Base-by-base conservation (phyloP, 495 filamentous ascomycete species). In the Niebla homalea region DNA sequence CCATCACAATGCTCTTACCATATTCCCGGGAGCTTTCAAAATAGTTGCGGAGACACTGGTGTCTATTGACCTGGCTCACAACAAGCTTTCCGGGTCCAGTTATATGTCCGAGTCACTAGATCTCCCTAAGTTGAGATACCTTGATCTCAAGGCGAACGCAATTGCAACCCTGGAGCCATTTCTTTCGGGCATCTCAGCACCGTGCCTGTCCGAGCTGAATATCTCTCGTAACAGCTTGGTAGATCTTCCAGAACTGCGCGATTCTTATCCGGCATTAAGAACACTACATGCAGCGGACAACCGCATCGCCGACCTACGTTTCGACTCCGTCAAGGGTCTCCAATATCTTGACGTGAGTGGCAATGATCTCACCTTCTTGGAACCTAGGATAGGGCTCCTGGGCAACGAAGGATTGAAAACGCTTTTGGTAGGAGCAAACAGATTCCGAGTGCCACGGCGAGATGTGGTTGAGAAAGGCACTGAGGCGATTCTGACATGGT, bases 381-480 rank as follows among this genome's bases (percentile, higher is more conserved):
- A 89, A 43, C 83, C 89, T 1, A 75, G 78, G 15, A 70, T 97
- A 12, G 89, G 90, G 2, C 63, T 94, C 32, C 62, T 89, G 16
- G 76, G 73, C n/a, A 70, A 79, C 37, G 67, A 64, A 45, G 73
- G 76, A 7, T 49, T 82, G 54, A 69, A 67, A 51, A 67, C 68
- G 20, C 65, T 81, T 15, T 77, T 87, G 41, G 81, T 94, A 16
- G 79, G 76, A 19, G 86, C 86, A 8, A 95, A 94, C 62, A 72
- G 72, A 23, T 94, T 95, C 63, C 67, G 84, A 18, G 89, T 95
- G 39, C 90, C 90, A n/a, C 73, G 84, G 37, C 88, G 81, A 74
- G 86, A 84, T 47, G 74, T 94, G 14, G 67, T 97, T 49, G 85
- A 88, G 48, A 85, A 89, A 51, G 90, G 90, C 7, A 94, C 88